Evolutionary conservation across 202 grass and related monocot genomes (phyloP).

Genomic region (Setaria italica): DNA sequence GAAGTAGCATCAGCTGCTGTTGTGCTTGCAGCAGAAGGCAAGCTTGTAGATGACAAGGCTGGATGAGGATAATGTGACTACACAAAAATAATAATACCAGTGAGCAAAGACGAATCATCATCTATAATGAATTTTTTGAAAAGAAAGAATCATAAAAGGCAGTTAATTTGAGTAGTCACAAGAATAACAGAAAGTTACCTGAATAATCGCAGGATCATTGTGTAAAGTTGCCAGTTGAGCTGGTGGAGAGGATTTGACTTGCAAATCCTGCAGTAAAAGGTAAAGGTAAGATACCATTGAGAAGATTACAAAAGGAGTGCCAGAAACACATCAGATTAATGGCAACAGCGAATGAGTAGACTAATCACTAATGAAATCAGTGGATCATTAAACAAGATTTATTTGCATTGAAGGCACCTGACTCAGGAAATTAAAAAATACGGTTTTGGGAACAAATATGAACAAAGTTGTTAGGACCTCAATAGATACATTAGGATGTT

Average conservation of each 20-base stretch:
- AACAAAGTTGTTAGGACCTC: constrained; percentile 19
- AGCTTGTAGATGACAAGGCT: constrained; percentile 52
- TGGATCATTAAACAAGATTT: neutral
- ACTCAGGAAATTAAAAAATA: neutral
- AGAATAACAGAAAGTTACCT: constrained; percentile 54
- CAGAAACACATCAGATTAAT: constrained; percentile 7
- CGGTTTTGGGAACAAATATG: neutral
- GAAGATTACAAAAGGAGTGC: constrained; percentile 14
- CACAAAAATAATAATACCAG: constrained; percentile 36
- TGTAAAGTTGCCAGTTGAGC: constrained; percentile 66
- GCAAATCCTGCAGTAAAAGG: constrained; percentile 75
- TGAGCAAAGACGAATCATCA: constrained; percentile 28
- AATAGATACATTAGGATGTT: constrained; percentile 4
- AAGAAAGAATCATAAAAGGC: constrained; percentile 32
- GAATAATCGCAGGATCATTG: constrained; percentile 96
- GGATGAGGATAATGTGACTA: constrained; percentile 81
- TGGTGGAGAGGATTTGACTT: constrained; percentile 88
- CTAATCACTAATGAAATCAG: neutral
- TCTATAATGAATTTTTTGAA: constrained; percentile 32
- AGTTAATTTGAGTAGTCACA: constrained; percentile 20
- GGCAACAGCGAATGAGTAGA: neutral
- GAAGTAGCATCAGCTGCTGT: constrained; percentile 50
- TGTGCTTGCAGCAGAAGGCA: constrained; percentile 57
- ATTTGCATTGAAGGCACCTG: neutral
- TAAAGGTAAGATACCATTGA: constrained; percentile 30